A percentile compares a stretch with the other conserved stretches of the same genome.
phyloP scores from a whole-genome alignment of 306 rosid species.

The Quercus robur region DNA sequence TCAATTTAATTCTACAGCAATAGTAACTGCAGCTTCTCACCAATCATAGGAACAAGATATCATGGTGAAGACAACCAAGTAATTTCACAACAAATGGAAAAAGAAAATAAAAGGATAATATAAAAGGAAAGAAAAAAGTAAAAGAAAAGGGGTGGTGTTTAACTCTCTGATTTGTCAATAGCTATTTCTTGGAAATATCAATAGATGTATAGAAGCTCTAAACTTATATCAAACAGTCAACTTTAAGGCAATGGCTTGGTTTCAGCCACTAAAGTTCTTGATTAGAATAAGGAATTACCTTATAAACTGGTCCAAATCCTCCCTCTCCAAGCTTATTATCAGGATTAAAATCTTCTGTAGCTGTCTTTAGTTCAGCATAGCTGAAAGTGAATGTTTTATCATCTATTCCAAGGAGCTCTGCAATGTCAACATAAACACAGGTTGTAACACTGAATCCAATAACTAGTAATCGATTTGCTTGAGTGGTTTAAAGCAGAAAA shows the following conservation, averaged over 20 bases:
- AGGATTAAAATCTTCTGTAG: no score
- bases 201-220: not conserved
- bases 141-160: not conserved
- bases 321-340: no score
- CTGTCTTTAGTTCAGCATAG: no score
- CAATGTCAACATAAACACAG: no score
- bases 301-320: conserved; percentile 84
- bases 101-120: not conserved
- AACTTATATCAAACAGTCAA: not conserved
- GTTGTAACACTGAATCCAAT: no score
- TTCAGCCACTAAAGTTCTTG: no score
- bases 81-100: not conserved
- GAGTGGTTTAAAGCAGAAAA: not conserved
- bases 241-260: not conserved
- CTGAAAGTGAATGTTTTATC: no score
- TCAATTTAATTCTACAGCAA: not conserved
- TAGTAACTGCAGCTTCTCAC: not conserved
- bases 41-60: not conserved
- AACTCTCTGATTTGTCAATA: not conserved
- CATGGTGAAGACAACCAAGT: not conserved
- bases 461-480: no score
- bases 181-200: not conserved
- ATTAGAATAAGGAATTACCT: conserved; percentile 33
- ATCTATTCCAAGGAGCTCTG: no score
- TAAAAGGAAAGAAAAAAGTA: not conserved